Conservation (phyloP, 768 basidiomycete species). For the Podaxis sp. region DNA sequence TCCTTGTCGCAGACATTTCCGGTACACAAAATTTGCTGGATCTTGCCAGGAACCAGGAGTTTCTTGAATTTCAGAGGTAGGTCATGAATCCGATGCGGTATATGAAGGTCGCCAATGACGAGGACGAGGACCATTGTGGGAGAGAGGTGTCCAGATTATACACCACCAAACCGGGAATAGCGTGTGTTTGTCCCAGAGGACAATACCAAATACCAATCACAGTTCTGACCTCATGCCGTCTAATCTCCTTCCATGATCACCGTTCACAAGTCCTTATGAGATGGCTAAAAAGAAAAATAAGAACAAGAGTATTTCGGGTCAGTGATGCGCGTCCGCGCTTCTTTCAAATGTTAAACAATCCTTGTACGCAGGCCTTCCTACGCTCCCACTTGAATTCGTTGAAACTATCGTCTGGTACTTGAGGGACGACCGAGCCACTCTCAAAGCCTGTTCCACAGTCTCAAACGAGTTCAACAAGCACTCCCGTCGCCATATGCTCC, state of each 20-base stretch:
- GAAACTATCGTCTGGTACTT: not conserved
- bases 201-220: not conserved
- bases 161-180: not conserved
- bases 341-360: not conserved
- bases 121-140: slow-evolving; percentile 85
- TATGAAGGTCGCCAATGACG: slow-evolving; percentile 96
- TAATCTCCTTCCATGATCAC: not conserved
- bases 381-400: not conserved
- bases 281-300: not conserved
- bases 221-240: not conserved
- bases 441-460: not conserved
- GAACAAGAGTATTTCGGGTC: not conserved
- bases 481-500: not conserved
- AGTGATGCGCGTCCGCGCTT: not conserved
- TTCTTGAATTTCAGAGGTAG: slow-evolving; percentile 97
- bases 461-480: not conserved
- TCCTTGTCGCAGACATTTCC: slow-evolving; percentile 98
- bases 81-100: slow-evolving; percentile 87
- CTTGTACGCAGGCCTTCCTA: not conserved
- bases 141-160: not conserved
- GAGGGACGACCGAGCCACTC: not conserved
- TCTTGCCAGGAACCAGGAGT: slow-evolving; percentile 92
- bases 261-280: not conserved
- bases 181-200: not conserved
- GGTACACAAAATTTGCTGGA: slow-evolving; percentile 95